phyloP scores from a whole-genome alignment of 176 grass and related monocot species.

The Oryza meridionalis region DNA sequence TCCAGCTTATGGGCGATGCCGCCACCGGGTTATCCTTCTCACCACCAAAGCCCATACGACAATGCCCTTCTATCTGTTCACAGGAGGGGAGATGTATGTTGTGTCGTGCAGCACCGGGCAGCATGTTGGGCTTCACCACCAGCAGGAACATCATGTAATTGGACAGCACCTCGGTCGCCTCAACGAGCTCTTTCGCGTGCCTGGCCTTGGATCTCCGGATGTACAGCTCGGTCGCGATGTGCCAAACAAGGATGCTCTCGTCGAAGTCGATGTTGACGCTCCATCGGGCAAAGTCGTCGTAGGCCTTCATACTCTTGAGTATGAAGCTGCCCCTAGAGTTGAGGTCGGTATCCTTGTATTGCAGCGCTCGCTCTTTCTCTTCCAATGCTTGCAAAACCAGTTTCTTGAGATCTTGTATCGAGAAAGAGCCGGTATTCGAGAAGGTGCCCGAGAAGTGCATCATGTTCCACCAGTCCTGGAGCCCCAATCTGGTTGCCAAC shows the following conservation, averaged over 20 bases:
- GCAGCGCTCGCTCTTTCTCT: background rate
- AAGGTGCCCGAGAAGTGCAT: background rate
- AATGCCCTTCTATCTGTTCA: background rate
- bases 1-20: background rate
- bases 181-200: background rate
- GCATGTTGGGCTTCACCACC: background rate
- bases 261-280: slow-evolving; percentile 12
- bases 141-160: slow-evolving; percentile 15
- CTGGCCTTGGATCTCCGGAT: background rate
- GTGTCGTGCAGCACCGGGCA: background rate
- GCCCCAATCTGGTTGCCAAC: background rate
- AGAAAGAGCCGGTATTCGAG: background rate
- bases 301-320: background rate
- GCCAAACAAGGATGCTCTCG: slow-evolving; percentile 54
- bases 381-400: background rate
- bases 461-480: background rate
- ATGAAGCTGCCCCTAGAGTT: background rate
- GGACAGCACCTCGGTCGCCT: background rate
- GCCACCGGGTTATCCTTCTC: background rate
- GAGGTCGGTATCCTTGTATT: background rate
- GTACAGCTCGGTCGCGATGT: slow-evolving; percentile 47
- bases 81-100: too few species aligned
- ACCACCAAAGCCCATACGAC: background rate
- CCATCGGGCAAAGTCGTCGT: background rate
- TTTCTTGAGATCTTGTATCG: background rate